Evolutionary conservation across 73 alveolate species (phyloP).

Genomic region (Paramecium caudatum): DNA sequence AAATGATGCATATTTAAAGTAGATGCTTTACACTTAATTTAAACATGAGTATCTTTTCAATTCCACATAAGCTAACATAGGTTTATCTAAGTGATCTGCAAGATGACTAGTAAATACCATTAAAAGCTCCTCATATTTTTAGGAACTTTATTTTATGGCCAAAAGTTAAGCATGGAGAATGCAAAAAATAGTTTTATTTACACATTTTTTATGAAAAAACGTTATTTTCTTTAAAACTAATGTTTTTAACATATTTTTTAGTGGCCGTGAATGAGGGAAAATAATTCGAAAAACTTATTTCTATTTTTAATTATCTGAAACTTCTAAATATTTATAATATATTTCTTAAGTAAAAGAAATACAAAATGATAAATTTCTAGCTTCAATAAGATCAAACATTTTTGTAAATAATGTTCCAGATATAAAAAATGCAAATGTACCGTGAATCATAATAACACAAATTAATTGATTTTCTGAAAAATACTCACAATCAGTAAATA

Average conservation of each 20-base stretch:
- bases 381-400: too few species aligned
- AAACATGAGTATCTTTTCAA: background rate
- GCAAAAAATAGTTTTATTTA: background rate
- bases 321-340: background rate
- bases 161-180: background rate
- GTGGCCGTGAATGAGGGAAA: background rate
- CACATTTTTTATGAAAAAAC: background rate
- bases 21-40: background rate
- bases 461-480: background rate
- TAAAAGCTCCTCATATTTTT: slow-evolving; percentile 18
- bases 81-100: background rate
- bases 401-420: too few species aligned
- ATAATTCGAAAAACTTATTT: background rate
- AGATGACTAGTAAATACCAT: background rate
- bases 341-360: background rate
- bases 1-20: background rate
- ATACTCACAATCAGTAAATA: background rate
- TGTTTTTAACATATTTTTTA: slow-evolving; percentile 25
- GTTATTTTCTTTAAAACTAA: background rate
- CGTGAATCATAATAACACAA: background rate
- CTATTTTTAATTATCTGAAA: background rate
- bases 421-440: too few species aligned
- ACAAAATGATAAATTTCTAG: background rate
- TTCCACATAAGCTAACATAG: slow-evolving; percentile 46
- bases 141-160: background rate